Conservation (phyloP, 225 moss, liverwort and hornwort genomes). For the Pseudisothecium myosuroides region DNA sequence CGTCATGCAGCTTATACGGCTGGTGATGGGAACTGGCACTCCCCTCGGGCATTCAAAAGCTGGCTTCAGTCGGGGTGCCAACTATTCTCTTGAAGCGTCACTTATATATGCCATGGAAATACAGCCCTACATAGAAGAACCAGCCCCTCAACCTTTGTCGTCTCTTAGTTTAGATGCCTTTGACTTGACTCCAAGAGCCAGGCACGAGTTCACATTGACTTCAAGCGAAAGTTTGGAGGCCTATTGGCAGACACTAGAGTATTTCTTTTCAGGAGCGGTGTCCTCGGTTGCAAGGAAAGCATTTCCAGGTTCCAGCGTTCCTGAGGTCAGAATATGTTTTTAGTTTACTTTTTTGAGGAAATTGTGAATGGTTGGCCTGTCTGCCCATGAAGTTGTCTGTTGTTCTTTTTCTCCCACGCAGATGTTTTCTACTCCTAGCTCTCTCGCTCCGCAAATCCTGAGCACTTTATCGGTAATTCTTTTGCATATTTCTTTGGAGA, state of each 20-base stretch:
- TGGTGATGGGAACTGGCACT: slow-evolving; percentile 86
- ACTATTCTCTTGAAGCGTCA: slow-evolving; percentile 64
- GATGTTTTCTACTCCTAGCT: background rate
- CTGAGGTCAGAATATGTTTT: slow-evolving; percentile 48
- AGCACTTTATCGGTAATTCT: background rate
- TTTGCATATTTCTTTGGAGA: background rate
- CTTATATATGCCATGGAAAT: slow-evolving; percentile 94
- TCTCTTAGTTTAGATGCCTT: slow-evolving; percentile 75
- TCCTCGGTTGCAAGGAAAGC: slow-evolving; percentile 74
- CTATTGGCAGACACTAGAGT: slow-evolving; percentile 97
- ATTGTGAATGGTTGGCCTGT: background rate
- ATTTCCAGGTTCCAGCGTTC: slow-evolving; percentile 92
- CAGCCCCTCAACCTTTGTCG: slow-evolving; percentile 83
- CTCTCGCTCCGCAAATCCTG: background rate
- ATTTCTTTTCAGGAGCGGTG: slow-evolving; percentile 81
- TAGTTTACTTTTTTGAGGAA: background rate
- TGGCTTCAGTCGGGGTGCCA: slow-evolving; percentile 43
- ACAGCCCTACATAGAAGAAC: slow-evolving; percentile 88
- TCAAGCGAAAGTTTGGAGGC: slow-evolving; percentile 80
- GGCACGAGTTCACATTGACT: slow-evolving; percentile 79
- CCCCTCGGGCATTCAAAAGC: slow-evolving; percentile 31
- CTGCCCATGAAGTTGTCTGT: background rate
- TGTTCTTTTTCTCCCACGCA: background rate
- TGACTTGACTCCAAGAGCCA: slow-evolving; percentile 78
- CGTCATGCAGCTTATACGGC: slow-evolving; percentile 62